A percentile compares a stretch with the other conserved stretches of the same genome.
phyloP scores from a whole-genome alignment of 805 yeast genomes.

The Spathaspora sp. region DNA sequence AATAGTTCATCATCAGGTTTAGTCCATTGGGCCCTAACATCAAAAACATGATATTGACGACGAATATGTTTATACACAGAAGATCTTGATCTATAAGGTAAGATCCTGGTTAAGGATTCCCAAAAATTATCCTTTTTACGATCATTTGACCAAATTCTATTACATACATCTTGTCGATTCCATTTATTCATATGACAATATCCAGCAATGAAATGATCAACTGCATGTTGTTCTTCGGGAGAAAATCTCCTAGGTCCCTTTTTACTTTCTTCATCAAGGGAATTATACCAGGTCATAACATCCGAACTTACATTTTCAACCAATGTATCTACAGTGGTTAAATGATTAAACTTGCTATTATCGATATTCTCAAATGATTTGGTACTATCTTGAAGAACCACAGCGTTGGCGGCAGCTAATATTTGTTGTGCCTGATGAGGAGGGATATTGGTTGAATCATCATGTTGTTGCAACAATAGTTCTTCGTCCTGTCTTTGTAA shows the following conservation, averaged over 20 bases:
- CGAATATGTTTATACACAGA: conserved; percentile 91
- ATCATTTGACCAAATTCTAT: conserved; percentile 82
- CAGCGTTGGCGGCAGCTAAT: conserved; percentile 4
- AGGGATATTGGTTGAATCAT: conserved; percentile 12
- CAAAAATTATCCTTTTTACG: conserved; percentile 86
- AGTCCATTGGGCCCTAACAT: conserved; percentile 88
- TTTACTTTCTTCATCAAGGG: conserved; percentile 7
- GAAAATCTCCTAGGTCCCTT: conserved; percentile 45
- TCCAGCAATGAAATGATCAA: conserved; percentile 68
- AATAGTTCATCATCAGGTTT: conserved; percentile 72
- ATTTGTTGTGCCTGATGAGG: conserved; percentile 9
- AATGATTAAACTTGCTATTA: conserved; percentile 8
- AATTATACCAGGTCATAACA: conserved; percentile 34
- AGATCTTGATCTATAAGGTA: conserved; percentile 84
- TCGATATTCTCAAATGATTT: neutral
- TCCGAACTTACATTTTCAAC: conserved; percentile 33
- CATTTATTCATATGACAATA: conserved; percentile 63
- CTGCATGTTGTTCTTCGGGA: conserved; percentile 61
- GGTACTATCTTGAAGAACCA: neutral
- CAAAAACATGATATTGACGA: conserved; percentile 82
- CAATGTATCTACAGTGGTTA: conserved; percentile 27
- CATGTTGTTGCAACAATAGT: conserved; percentile 4
- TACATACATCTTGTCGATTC: conserved; percentile 67
- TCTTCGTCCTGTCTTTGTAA: conserved; percentile 39
- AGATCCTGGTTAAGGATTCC: conserved; percentile 74